These are phyloP conservation scores for Papiliotrema terrestris DNA, from an alignment of 1,284 basidiomycete genomes.

Conservation along the genomic window DNA sequence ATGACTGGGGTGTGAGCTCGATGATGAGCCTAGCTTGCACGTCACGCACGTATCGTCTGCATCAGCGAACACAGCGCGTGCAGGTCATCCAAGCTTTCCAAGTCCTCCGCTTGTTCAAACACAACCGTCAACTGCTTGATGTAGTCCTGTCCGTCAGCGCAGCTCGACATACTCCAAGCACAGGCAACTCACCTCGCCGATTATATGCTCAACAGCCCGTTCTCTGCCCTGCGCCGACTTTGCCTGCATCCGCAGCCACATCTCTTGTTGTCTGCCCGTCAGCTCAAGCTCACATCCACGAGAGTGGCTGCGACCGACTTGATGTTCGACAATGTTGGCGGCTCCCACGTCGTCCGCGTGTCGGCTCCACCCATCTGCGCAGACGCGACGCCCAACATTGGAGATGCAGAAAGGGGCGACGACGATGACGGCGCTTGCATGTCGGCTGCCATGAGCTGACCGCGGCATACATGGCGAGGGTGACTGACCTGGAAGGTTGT, in stretches of 20 bases:
- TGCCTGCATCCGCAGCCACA: constrained; percentile 40
- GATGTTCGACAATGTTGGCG: constrained; percentile 40
- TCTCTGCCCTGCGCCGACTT: constrained; percentile 52
- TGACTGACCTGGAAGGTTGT: constrained; percentile 30
- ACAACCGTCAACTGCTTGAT: constrained; percentile 81
- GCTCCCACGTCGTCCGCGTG: constrained; percentile 26
- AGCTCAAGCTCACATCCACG: neutral
- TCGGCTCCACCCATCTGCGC: neutral
- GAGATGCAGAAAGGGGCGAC: constrained; percentile 36
- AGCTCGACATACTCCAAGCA: neutral
- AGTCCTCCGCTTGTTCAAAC: constrained; percentile 82
- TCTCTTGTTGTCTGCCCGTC: constrained; percentile 35
- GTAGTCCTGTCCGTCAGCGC: constrained; percentile 62
- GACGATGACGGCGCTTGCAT: constrained; percentile 34
- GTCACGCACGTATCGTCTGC: constrained; percentile 85
- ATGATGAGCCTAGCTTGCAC: neutral
- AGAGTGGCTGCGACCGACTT: constrained; percentile 16
- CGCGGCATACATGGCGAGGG: neutral
- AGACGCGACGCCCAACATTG: constrained; percentile 20
- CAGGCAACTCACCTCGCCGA: constrained; percentile 33
- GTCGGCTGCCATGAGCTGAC: constrained; percentile 18
- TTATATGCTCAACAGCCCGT: constrained; percentile 75
- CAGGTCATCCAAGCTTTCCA: constrained; percentile 82
- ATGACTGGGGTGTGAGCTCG: constrained; percentile 60
- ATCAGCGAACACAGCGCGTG: constrained; percentile 88